A percentile compares a stretch with the other conserved stretches of the same genome.
Evolutionary conservation across 2,329 filamentous ascomycete genomes (phyloP).

Genomic region (Helicocarpus griseus): DNA sequence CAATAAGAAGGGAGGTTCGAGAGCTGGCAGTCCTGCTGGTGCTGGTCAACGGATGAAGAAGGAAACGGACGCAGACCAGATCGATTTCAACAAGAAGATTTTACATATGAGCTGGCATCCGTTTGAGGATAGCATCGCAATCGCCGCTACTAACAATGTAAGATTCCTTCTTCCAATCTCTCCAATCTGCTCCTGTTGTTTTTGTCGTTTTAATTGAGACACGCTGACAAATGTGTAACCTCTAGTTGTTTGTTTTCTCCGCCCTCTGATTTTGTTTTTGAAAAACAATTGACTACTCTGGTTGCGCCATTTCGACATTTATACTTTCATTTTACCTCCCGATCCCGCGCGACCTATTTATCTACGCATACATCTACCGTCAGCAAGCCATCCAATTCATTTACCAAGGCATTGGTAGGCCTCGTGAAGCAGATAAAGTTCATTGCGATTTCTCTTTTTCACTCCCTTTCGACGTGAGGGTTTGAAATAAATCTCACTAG

Average conservation of each 20-base stretch:
- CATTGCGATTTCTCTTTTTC: background rate
- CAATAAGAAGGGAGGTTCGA: slow-evolving; percentile 80
- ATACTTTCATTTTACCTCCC: background rate
- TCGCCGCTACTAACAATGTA: slow-evolving; percentile 98
- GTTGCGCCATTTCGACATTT: background rate
- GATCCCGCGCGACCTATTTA: too few species aligned
- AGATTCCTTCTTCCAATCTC: slow-evolving; percentile 35
- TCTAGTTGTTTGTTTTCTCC: slow-evolving; percentile 63
- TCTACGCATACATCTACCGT: background rate
- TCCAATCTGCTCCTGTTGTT: background rate
- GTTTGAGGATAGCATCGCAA: slow-evolving; percentile 98
- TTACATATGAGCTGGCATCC: slow-evolving; percentile 99
- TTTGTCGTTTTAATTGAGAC: slow-evolving; percentile 7
- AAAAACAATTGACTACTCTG: background rate
- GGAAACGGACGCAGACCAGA: slow-evolving; percentile 97
- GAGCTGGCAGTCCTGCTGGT: slow-evolving; percentile 78
- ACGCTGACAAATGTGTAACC: slow-evolving; percentile 11
- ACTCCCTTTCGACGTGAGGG: background rate
- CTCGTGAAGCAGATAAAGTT: background rate
- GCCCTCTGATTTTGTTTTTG: slow-evolving; percentile 48
- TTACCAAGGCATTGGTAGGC: background rate
- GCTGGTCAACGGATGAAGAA: slow-evolving; percentile 94
- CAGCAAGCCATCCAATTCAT: background rate
- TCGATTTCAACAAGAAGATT: slow-evolving; percentile 99
- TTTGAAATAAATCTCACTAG: background rate